Base-by-base conservation (phyloP, 768 basidiomycete genomes). In the Leccinum variicolor region DNA sequence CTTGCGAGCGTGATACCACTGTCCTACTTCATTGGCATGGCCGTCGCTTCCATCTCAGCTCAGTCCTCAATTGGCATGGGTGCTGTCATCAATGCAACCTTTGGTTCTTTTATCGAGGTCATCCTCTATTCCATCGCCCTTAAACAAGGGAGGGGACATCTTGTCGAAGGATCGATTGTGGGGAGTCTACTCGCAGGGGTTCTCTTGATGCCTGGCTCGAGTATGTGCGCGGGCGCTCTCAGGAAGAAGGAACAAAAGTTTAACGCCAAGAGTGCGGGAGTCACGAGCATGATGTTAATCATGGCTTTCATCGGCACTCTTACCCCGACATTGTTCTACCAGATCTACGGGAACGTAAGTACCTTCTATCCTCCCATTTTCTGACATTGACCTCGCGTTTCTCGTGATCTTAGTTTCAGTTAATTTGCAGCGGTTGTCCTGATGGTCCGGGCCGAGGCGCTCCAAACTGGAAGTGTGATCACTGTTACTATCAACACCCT, bases 21-120 rank as follows among this genome's bases (percentile, higher is more conserved):
- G 19, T 94, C 92, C 8, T 99, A 99, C 78, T 99, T 99, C 77
- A 98, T 99, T 68, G 97, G 97, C 17, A 98, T 98, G 97, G 97
- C 97, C 8, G 97, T 99, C 59, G 97, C 97, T 3, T 94, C 92
- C 46, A 98, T 99, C 66, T 93, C 90, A n/a, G 97, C 97, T 0
- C 97, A 98, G 68, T 95, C 93, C 0, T 94, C 91, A 2, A 99
- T 99, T 60, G 97, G 97, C 6, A 97, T 98, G 94, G 97, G 97
- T 62, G 97, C 97, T 2, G 96, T 98, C 65, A 98, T 99, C 79
- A 99, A 99, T 70, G 97, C 97, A 2, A 94, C 94, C 2, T 99
- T 99, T 66, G 97, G 97, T 71, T 94, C 92, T n/a, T 86, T 98
- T 70, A 93, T 99, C 68, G 97, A 99, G 75, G 91, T 99, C 66